These are phyloP conservation scores for Mortierella sp. DNA, from an alignment of 371 early-diverging fungal species.

Conservation along the genomic window DNA sequence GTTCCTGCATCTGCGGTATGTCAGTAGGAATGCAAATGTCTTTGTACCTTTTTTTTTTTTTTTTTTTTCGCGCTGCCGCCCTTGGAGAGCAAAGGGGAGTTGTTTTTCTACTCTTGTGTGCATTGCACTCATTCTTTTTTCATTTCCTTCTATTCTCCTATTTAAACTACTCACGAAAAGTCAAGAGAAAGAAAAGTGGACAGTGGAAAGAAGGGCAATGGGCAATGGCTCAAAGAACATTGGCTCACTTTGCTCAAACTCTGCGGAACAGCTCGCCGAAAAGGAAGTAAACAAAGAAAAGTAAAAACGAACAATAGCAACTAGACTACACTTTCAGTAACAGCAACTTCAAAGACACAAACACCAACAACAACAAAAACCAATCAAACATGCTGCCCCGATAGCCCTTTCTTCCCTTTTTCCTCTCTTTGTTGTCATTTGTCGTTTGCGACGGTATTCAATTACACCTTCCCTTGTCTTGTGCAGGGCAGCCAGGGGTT, in stretches of 20 bases:
- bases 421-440: too few relatives aligned
- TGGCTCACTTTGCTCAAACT: background rate
- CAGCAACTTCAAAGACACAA: background rate
- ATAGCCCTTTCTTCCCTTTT: too few relatives aligned
- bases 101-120: too few relatives aligned
- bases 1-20: background rate
- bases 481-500: too few relatives aligned
- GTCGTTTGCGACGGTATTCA: too few relatives aligned
- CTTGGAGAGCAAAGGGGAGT: too few relatives aligned
- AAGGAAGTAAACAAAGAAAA: background rate
- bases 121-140: background rate
- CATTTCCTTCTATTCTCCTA: background rate
- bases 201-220: background rate
- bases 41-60: too few relatives aligned
- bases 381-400: background rate
- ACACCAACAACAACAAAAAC: background rate
- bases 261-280: constrained; percentile 7
- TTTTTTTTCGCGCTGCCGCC: too few relatives aligned
- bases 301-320: background rate
- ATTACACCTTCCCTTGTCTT: too few relatives aligned
- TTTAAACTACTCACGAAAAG: too few relatives aligned
- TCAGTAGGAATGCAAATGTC: background rate
- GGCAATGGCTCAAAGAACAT: background rate
- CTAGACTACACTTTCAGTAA: background rate
- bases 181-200: too few relatives aligned